phyloP scores from a whole-genome alignment of 2,329 filamentous ascomycete genomes.

The Arthroderma uncinatum region DNA sequence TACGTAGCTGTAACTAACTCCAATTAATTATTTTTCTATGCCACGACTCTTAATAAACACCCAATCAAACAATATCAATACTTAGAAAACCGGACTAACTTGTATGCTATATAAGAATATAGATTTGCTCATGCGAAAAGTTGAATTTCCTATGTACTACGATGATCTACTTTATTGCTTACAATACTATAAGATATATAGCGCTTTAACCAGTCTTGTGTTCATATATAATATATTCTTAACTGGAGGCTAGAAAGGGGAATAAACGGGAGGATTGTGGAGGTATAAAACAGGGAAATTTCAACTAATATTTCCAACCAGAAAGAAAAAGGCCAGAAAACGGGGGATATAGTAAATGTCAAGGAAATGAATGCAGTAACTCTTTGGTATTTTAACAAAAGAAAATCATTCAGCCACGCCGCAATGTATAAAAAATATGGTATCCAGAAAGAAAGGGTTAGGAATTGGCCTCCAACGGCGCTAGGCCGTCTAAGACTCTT shows the following conservation, averaged over 20 bases:
- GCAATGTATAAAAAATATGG: slow-evolving; percentile 35
- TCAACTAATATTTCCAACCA: not conserved
- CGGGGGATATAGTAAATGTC: slow-evolving; percentile 1
- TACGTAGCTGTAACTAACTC: no score
- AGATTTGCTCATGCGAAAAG: no score
- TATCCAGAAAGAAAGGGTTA: slow-evolving; percentile 5
- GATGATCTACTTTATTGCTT: no score
- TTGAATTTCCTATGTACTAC: no score
- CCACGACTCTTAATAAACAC: no score
- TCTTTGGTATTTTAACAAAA: not conserved
- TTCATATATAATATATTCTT: not conserved
- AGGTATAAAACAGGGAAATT: not conserved
- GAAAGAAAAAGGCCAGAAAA: slow-evolving; percentile 9
- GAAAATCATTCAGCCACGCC: slow-evolving; percentile 16
- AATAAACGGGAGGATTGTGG: not conserved
- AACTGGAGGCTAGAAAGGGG: not conserved
- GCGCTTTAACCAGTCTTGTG: no score
- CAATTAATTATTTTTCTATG: no score
- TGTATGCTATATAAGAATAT: no score
- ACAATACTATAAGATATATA: no score
- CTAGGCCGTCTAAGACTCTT: slow-evolving; percentile 55
- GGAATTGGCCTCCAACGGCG: not conserved
- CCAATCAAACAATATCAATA: no score
- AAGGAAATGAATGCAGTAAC: not conserved
- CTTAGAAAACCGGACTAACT: no score